Conservation (phyloP, 345 rosid genomes). For the Linum tenue region DNA sequence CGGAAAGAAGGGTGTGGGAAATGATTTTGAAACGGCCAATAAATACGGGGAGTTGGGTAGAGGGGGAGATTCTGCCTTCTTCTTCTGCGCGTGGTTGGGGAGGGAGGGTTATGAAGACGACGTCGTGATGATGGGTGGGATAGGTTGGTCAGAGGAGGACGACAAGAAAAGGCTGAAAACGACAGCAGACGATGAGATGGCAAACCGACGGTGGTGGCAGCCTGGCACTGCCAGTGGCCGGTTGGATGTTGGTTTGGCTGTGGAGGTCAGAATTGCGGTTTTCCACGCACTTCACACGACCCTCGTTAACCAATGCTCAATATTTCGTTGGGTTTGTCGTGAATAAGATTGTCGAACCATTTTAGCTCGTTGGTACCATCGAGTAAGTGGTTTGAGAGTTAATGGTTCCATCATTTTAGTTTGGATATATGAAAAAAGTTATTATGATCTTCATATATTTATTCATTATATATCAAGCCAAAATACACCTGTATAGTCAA, state of each 20-base stretch:
- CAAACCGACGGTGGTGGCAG: neutral
- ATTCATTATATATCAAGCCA: no score
- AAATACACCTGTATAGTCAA: no score
- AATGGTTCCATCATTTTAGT: no score
- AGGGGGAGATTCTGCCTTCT: neutral
- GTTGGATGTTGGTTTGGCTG: neutral
- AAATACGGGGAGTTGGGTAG: neutral
- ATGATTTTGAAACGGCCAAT: neutral
- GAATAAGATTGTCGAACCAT: no score
- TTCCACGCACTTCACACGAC: no score
- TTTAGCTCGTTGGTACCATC: no score
- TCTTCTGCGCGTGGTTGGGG: neutral
- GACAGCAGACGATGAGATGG: neutral
- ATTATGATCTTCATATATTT: no score
- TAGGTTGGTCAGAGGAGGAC: neutral
- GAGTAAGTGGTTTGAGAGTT: no score
- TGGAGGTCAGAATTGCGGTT: neutral
- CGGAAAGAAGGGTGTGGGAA: neutral
- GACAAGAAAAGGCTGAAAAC: neutral
- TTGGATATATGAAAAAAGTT: no score
- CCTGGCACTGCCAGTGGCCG: neutral
- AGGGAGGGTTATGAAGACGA: neutral
- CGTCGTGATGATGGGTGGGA: neutral
- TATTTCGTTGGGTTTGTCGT: no score
- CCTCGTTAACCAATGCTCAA: no score